Evolutionary conservation across 2,329 filamentous ascomycete genomes (phyloP), one percentile per base, ranked within the genome.

Genomic region (Aspergillus sp.): DNA sequence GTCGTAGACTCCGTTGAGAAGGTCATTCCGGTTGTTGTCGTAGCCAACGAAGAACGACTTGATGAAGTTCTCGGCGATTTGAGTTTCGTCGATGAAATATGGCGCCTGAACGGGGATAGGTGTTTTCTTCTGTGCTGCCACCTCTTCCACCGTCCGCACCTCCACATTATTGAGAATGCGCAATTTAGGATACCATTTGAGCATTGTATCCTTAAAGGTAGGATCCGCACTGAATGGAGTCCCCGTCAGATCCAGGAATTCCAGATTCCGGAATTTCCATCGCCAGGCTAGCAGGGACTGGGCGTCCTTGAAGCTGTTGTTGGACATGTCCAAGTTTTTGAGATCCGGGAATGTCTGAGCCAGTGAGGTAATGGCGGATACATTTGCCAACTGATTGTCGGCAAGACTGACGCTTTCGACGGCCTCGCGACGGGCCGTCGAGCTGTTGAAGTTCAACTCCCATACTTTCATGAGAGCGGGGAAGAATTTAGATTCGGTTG

Each of bases 391-490:
- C 54, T 84, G 84, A 71, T 97, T 97, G 68, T 84, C 83, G 16
- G 88, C 85, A 11, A 99, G 81, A 35, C 87, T 89, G 62, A 97
- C 86, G 65, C 90, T 93, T 58, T 87, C 78, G 45, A 99, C 87
- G 4, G 87, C 87, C 44, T 91, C 86, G 46, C 85, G 82, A 69
- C 92, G 92, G 46, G 87, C 85, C 54, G 86, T 79, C 11, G 81
- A 67, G 2, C 82, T 86, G 60, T 87, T 85, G 75, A 96, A 95
- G 16, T 87, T 81, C 55, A 83, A 77, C 49, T 95, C 86, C 68
- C 89, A 91, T 44, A 96, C 85, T 53, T 84, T 85, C 89, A 97
- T 95, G 56, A 97, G 79, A 1, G 89, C 93, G 48, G 89, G 89
- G 74, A 97, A 96, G 56, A 96, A 89, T 70, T 96, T 99, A 57